Conservation (phyloP, 345 rosid species). For the Nephelium lappaceum region DNA sequence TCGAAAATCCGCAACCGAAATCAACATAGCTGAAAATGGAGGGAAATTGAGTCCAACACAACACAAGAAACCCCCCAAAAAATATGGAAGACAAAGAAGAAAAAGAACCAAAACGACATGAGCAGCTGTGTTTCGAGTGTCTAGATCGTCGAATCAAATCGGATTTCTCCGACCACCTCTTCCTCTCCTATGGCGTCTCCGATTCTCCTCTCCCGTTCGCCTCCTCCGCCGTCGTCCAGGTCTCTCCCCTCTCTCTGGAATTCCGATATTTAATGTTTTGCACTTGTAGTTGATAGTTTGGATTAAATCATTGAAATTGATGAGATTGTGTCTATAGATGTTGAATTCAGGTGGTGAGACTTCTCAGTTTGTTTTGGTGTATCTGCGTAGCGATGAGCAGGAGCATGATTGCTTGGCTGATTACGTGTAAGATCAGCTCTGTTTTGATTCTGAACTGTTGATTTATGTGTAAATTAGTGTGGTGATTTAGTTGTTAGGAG, state of each 20-base stretch:
- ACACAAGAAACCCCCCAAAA: not conserved
- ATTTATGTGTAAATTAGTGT: not conserved
- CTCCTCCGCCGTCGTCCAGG: slow-evolving; percentile 81
- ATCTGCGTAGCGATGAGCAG: slow-evolving; percentile 39
- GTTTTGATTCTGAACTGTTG: not conserved
- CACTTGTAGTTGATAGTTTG: no score
- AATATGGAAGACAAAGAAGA: slow-evolving; percentile 25
- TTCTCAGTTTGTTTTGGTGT: slow-evolving; percentile 60
- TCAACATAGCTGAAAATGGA: not conserved
- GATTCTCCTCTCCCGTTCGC: slow-evolving; percentile 72
- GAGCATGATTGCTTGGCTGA: slow-evolving; percentile 53
- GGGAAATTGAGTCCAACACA: slow-evolving; percentile 12
- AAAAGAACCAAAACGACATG: not conserved
- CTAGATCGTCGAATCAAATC: slow-evolving; percentile 65
- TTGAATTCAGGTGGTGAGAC: slow-evolving; percentile 45
- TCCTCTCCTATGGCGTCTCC: slow-evolving; percentile 68
- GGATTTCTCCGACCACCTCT: slow-evolving; percentile 65
- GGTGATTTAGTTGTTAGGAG: not conserved
- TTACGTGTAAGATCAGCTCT: slow-evolving; percentile 52
- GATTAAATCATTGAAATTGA: slow-evolving; percentile 10
- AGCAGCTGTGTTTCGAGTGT: slow-evolving; percentile 60
- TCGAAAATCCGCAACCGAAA: not conserved
- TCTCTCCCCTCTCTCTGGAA: slow-evolving; percentile 6
- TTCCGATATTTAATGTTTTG: slow-evolving; percentile 16
- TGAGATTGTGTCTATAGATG: slow-evolving; percentile 41